Evolutionary conservation across 1,139 yeast genomes (phyloP).

Genomic region (Geotrichum siamense): DNA sequence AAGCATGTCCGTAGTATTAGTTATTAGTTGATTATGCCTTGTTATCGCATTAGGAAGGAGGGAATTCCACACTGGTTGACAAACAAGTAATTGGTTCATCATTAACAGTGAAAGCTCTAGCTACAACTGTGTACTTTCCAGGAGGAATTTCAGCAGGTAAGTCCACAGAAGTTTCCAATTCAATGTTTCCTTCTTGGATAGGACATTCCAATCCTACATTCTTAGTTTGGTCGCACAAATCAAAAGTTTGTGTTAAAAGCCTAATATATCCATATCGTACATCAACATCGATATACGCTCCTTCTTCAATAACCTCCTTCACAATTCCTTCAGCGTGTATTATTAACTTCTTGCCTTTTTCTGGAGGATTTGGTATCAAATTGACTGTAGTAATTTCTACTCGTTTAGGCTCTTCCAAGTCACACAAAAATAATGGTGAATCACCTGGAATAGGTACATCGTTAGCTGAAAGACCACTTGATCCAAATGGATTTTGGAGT

Average conservation of each 20-base stretch:
- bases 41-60: too few species aligned
- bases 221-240: constrained; percentile 72
- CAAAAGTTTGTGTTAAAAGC: constrained; percentile 76
- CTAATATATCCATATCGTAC: constrained; percentile 89
- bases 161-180: constrained; percentile 61
- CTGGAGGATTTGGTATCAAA: constrained; percentile 82
- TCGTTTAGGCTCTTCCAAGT: constrained; percentile 52
- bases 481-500: constrained; percentile 17
- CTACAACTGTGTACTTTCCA: constrained; percentile 77
- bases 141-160: constrained; percentile 95
- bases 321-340: constrained; percentile 66
- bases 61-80: constrained; percentile 57
- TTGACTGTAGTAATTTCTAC: constrained; percentile 54
- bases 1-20: too few species aligned
- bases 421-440: constrained; percentile 78
- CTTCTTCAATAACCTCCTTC: constrained; percentile 53
- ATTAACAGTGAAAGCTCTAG: constrained; percentile 80
- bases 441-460: constrained; percentile 62
- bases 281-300: constrained; percentile 90
- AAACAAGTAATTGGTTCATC: constrained; percentile 80
- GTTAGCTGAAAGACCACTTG: constrained; percentile 16
- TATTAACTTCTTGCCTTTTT: constrained; percentile 69
- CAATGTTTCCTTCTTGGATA: constrained; percentile 57
- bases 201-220: constrained; percentile 81
- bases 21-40: too few species aligned